phyloP scores from a whole-genome alignment of 176 grass and related monocot genomes.

The Carex scoparia region DNA sequence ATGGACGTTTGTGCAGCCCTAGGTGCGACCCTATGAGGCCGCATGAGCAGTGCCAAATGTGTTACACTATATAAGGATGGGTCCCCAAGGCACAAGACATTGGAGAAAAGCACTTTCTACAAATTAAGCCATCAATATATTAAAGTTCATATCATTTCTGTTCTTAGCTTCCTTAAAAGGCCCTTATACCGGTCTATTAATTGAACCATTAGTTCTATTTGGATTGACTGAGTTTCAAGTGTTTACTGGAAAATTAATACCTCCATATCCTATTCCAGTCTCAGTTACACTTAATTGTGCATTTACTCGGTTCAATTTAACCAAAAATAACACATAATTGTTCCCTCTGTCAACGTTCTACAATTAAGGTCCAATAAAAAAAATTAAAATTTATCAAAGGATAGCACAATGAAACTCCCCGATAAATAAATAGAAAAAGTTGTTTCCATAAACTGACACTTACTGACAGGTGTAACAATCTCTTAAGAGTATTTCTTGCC shows the following conservation, averaged over 20 bases:
- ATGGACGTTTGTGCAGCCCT: too few relatives aligned
- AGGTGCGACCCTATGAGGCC: too few relatives aligned
- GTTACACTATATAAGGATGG: too few relatives aligned
- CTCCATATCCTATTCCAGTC: neutral
- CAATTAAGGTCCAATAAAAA: neutral
- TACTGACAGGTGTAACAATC: slow-evolving; percentile 94
- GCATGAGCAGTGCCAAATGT: too few relatives aligned
- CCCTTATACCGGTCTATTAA: neutral
- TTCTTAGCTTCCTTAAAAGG: neutral
- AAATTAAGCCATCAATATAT: neutral
- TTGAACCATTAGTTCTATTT: neutral
- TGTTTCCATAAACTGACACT: slow-evolving; percentile 31
- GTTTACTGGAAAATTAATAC: neutral
- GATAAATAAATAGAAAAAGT: neutral
- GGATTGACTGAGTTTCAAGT: neutral
- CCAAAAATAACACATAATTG: neutral
- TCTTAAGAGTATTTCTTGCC: slow-evolving; percentile 76
- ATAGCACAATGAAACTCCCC: neutral
- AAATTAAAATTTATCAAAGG: neutral
- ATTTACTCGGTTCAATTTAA: neutral
- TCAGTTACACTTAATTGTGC: neutral
- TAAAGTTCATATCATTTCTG: neutral
- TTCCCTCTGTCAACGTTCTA: neutral
- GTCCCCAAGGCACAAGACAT: too few relatives aligned
- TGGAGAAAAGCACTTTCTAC: neutral